phyloP scores from a whole-genome alignment of 164 flowering plant genomes.

The Warburgia ugandensis region DNA sequence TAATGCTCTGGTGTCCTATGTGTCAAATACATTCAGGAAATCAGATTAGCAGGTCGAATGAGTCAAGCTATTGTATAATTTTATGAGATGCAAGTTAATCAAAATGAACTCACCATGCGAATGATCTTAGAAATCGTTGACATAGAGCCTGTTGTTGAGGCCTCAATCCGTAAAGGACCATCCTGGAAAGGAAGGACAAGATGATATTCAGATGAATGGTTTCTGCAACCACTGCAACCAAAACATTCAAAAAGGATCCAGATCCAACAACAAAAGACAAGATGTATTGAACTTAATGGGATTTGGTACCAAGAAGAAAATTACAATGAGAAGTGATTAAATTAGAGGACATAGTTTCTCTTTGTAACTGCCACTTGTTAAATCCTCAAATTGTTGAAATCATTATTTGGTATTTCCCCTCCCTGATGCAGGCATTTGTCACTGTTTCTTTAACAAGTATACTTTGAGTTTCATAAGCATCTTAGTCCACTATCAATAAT shows the following conservation, averaged over 20 bases:
- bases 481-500: background rate
- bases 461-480: too few species aligned
- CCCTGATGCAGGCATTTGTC: too few species aligned
- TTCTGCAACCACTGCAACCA: background rate
- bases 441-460: too few species aligned
- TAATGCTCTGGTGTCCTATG: too few species aligned
- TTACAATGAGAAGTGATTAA: background rate
- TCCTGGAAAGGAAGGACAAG: conserved; percentile 44
- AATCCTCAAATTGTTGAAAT: background rate
- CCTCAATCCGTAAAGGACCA: conserved; percentile 86
- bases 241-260: background rate
- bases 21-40: too few species aligned
- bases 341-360: background rate
- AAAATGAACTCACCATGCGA: conserved; percentile 54
- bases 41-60: too few species aligned
- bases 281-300: background rate
- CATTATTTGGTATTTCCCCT: background rate
- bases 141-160: conserved; percentile 77
- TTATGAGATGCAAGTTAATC: background rate
- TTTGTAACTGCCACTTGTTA: background rate
- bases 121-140: conserved; percentile 88
- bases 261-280: background rate
- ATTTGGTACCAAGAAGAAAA: background rate
- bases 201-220: background rate
- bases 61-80: too few species aligned